Base-by-base conservation (phyloP, 2,329 filamentous ascomycete species). In the Cladosporium sp. region DNA sequence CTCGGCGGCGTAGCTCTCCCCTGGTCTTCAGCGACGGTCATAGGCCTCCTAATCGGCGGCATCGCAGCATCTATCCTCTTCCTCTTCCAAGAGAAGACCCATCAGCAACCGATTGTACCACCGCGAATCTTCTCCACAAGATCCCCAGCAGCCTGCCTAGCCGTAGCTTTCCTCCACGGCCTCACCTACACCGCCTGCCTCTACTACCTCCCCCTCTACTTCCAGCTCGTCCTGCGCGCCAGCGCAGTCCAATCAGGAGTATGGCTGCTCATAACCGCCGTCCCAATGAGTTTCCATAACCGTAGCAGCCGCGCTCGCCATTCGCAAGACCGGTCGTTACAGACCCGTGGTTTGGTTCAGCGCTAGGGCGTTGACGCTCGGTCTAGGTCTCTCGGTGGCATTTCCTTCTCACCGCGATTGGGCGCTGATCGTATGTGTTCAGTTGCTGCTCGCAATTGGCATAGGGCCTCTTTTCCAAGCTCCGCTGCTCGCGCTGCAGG, bases 121-220 rank as follows among this genome's bases (percentile, higher is more conserved):
- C 78, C 90, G 13, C 82, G 84, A 0, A 80, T 96, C 16, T 95
- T 96, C 79, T 81, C 80, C 39, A 82, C 85, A 53, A 78, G 82
- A 34, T 89, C 87, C 32, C 92, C 91, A 74, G 73, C 89, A 28
- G 87, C 89, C 11, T 82, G 87, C 2, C 86, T 93, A 16, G 77
- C 79, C 2, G 82, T 90, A 57, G 89, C 87, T 69, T 92, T 92
- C 78, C 83, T 86, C 67, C 91, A 96, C 75, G 89, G 89, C 53
- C 86, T 89, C 70, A 87, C 90, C 68, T 94, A 93, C 81, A 92
- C 94, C 72, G 86, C 89, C 0, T 87, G 86, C 32, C 87, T 85
- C 67, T 96, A 94, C 82, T 96, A 91, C 79, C 82, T 96, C 5
- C 92, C 92, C 0, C 83, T 96, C 2, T 97, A 96, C 81, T 94